Base-by-base conservation (phyloP, 2,329 filamentous ascomycete species). In the Berkeleyomyces rouxiae region DNA sequence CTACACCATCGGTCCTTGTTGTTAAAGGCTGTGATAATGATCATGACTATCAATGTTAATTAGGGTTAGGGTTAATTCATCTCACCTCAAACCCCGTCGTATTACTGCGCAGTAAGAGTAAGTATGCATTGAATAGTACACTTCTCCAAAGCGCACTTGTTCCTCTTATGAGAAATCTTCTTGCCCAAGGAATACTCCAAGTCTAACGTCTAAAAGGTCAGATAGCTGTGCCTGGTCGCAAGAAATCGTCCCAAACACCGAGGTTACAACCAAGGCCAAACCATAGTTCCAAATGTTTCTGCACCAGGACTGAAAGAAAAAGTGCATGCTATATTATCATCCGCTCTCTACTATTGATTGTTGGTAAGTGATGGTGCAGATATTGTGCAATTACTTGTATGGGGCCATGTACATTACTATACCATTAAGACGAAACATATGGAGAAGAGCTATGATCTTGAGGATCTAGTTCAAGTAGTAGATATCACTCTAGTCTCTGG, bases 131-230 rank as follows among this genome's bases (percentile, higher is more conserved):
- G 2, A 23, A 23, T 23, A 23, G 23, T 61, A 59, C 10, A 61
- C 57, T 43, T 61, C 31, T 31, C 23, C 40, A 11, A 51, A 10
- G 37, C 40, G 13, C 42, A 47, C 43, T 63, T 65, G 7, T 53
- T 33, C 44, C 46, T 49, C 49, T 61, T 62, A n/a, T 80, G 73
- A 2, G 77, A 80, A 68, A 82, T 79, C 70, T 88, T 89, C 72
- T 84, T 82, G 74, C 84, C 87, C 68, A 89, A 85, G 0, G 82
- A 80, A 72, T 89, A 89, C 9, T 85, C 82, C 67, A 89, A 70
- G 63, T 86, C 77, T 42, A 84, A 74, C 0, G 83, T 87, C 79
- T 84, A 88, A 69, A 23, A 88, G 82, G 70, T 89, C 86, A 69
- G 78, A 81, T 62, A 88, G 72, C 66, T 86, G 81, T 1, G 86